These are phyloP conservation scores for Rhodotorula sphaerocarpa DNA, from an alignment of 768 basidiomycete species.

Conservation along the genomic window DNA sequence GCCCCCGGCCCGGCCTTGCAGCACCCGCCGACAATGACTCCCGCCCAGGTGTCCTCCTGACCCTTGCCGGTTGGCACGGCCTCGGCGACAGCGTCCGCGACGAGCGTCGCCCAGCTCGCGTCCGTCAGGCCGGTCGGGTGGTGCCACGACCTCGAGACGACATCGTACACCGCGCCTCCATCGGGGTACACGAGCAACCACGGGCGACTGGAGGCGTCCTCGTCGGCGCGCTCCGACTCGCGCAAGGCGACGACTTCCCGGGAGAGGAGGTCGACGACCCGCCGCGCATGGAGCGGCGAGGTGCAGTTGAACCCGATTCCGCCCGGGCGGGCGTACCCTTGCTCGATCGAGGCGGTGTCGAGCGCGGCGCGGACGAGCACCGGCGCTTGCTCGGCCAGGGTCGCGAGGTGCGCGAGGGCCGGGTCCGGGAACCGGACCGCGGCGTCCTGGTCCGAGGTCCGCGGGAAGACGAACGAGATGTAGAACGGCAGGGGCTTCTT, in stretches of 20 bases:
- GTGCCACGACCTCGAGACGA: conserved; percentile 38
- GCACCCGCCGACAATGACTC: conserved; percentile 43
- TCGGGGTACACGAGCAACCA: conserved; percentile 44
- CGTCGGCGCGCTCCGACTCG: too few species aligned
- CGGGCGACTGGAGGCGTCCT: too few species aligned
- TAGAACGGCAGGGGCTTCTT: conserved; percentile 38
- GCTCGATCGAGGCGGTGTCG: background rate
- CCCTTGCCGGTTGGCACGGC: background rate
- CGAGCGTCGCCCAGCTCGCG: conserved; percentile 36
- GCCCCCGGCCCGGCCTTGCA: conserved; percentile 43
- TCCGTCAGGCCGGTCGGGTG: conserved; percentile 31
- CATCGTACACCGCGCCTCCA: conserved; percentile 44
- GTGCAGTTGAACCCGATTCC: conserved; percentile 45
- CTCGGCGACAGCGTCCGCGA: conserved; percentile 29
- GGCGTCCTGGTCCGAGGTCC: background rate
- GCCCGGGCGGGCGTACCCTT: conserved; percentile 11
- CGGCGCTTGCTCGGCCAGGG: background rate
- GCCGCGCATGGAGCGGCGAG: conserved; percentile 38
- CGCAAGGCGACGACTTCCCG: too few species aligned
- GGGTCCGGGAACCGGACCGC: conserved; percentile 35
- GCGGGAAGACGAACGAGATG: conserved; percentile 42
- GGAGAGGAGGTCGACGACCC: conserved; percentile 35
- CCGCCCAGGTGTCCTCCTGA: conserved; percentile 34
- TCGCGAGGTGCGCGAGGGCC: background rate
- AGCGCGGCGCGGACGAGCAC: conserved; percentile 24